Evolutionary conservation across 352 stramenopile genomes (phyloP).

Genomic region (Phytophthora palmivora): DNA sequence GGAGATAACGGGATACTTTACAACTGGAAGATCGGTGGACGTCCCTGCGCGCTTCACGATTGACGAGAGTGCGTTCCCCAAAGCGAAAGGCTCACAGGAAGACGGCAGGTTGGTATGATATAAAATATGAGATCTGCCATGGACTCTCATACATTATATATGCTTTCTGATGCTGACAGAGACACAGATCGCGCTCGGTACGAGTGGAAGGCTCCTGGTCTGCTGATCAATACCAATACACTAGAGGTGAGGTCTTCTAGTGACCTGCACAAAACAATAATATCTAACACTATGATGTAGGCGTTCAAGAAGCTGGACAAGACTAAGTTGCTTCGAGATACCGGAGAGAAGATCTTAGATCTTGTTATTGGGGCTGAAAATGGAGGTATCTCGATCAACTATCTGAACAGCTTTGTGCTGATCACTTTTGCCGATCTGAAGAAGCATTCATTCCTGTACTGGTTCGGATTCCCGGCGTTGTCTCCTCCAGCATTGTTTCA

Average conservation of each 20-base stretch:
- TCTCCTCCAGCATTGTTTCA: slow-evolving; percentile 48
- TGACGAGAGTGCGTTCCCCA: slow-evolving; percentile 74
- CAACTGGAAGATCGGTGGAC: slow-evolving; percentile 56
- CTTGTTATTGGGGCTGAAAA: slow-evolving; percentile 27
- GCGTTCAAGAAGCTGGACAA: slow-evolving; percentile 91
- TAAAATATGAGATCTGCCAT: background rate
- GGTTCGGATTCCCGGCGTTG: slow-evolving; percentile 92
- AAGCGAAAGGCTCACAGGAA: slow-evolving; percentile 3
- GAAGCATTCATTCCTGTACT: slow-evolving; percentile 94
- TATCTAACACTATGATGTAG: slow-evolving; percentile 33
- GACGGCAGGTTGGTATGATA: background rate
- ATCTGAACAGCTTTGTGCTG: slow-evolving; percentile 88
- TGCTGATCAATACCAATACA: slow-evolving; percentile 88
- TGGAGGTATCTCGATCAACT: slow-evolving; percentile 38
- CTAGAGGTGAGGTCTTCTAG: slow-evolving; percentile 82
- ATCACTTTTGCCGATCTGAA: slow-evolving; percentile 94
- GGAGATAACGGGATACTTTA: slow-evolving; percentile 72
- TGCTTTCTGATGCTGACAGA: slow-evolving; percentile 20
- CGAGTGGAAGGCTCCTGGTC: slow-evolving; percentile 77
- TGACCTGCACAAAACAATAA: too few relatives aligned
- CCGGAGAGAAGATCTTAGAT: slow-evolving; percentile 48
- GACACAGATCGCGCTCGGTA: slow-evolving; percentile 65
- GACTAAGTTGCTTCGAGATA: slow-evolving; percentile 57
- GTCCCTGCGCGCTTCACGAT: slow-evolving; percentile 79
- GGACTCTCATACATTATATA: slow-evolving; percentile 11